Percentiles rank a stretch among this genome's conserved stretches.
phyloP scores from a whole-genome alignment of 148 eudicot genomes.

The Suaeda aralocaspica region DNA sequence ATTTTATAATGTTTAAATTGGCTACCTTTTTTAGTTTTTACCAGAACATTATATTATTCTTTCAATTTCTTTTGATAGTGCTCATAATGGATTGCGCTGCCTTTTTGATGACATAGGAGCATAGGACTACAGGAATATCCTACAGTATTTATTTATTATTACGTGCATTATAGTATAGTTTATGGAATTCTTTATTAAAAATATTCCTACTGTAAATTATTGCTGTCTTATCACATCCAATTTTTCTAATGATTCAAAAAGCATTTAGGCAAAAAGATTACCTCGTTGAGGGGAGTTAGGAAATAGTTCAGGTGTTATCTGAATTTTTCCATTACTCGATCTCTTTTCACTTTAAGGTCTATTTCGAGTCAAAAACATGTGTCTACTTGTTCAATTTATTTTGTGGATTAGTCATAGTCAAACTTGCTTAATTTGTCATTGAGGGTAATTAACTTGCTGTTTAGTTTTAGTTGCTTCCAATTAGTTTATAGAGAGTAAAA shows the following conservation, averaged over 20 bases:
- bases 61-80: background rate
- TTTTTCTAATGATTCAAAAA: background rate
- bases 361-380: background rate
- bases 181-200: no score
- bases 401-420: background rate
- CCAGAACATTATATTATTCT: no score
- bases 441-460: no score
- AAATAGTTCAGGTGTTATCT: constrained; percentile 8
- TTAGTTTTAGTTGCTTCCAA: no score
- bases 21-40: no score
- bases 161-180: background rate
- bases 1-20: no score
- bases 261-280: background rate
- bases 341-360: no score
- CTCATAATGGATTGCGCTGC: background rate
- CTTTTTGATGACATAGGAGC: constrained; percentile 2
- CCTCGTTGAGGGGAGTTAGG: background rate
- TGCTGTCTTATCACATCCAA: constrained; percentile 6
- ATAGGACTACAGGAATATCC: background rate
- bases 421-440: background rate
- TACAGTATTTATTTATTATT: background rate
- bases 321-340: background rate
- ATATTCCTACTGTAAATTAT: no score
- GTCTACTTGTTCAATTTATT: background rate
- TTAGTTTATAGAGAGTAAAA: no score